Evolutionary conservation across 1,284 basidiomycete genomes (phyloP).

Genomic region (Boletus hoseneyae): DNA sequence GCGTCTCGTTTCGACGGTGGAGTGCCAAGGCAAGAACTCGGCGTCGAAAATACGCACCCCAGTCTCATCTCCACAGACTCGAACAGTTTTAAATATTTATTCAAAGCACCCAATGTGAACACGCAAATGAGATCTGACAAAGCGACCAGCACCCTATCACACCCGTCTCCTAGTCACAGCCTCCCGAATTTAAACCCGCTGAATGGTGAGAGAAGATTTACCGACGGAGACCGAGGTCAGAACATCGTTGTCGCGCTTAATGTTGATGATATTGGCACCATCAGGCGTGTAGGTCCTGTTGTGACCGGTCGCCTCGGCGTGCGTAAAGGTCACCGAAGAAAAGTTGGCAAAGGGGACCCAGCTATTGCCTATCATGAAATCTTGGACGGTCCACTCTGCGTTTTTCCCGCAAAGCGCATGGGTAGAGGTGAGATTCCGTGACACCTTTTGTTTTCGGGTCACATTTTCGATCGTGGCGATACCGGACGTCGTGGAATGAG

Average conservation of each 20-base stretch:
- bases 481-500: background rate
- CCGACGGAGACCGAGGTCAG: background rate
- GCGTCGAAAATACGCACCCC: no score
- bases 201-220: background rate
- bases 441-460: background rate
- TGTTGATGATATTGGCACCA: background rate
- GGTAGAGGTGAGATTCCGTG: background rate
- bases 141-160: background rate
- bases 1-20: no score
- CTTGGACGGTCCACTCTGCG: slow-evolving; percentile 12
- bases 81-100: no score
- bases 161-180: background rate
- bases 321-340: background rate
- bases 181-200: background rate
- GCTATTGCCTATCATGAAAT: background rate
- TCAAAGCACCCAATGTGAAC: no score
- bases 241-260: background rate
- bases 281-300: background rate
- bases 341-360: background rate
- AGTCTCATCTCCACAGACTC: no score
- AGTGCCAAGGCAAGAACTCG: no score
- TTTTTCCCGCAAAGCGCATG: slow-evolving; percentile 1
- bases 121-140: background rate
- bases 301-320: background rate
- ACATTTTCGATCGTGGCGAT: background rate